A percentile compares a stretch with the other conserved stretches of the same genome.
phyloP scores from a whole-genome alignment of 2,329 filamentous ascomycete genomes.

The Xylaria hypoxylon region DNA sequence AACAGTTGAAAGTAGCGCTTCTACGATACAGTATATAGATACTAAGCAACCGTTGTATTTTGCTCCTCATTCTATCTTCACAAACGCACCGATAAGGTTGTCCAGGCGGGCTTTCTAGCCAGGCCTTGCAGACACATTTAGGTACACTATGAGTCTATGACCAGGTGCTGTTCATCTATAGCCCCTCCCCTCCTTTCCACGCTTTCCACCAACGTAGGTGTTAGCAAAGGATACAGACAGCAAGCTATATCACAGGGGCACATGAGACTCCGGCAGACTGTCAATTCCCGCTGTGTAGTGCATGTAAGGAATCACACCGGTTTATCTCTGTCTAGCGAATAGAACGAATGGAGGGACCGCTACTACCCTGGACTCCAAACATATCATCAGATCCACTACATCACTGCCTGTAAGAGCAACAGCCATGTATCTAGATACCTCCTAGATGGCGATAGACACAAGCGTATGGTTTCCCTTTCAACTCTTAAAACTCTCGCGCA shows the following conservation, averaged over 20 bases:
- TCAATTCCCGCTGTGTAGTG: not conserved
- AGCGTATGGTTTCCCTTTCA: too few species aligned
- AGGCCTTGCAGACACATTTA: not conserved
- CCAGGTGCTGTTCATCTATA: not conserved
- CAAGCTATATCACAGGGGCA: too few species aligned
- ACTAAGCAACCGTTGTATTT: not conserved
- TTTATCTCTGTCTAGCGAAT: not conserved
- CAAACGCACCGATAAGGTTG: not conserved
- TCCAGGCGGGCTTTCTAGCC: not conserved
- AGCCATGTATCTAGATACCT: not conserved
- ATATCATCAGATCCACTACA: not conserved
- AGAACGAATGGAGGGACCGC: not conserved
- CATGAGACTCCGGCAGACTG: too few species aligned
- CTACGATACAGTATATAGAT: not conserved
- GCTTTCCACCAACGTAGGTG: not conserved
- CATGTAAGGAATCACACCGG: not conserved
- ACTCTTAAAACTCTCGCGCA: too few species aligned
- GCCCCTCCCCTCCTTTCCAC: not conserved
- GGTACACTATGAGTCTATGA: not conserved
- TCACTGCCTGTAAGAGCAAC: too few species aligned
- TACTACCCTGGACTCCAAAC: not conserved
- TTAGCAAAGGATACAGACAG: not conserved
- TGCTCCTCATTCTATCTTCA: not conserved
- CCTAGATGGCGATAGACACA: too few species aligned
- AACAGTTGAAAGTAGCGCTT: slow-evolving; percentile 44